Conservation (phyloP, 2,329 filamentous ascomycete species). For the Escovopsis sp. region DNA sequence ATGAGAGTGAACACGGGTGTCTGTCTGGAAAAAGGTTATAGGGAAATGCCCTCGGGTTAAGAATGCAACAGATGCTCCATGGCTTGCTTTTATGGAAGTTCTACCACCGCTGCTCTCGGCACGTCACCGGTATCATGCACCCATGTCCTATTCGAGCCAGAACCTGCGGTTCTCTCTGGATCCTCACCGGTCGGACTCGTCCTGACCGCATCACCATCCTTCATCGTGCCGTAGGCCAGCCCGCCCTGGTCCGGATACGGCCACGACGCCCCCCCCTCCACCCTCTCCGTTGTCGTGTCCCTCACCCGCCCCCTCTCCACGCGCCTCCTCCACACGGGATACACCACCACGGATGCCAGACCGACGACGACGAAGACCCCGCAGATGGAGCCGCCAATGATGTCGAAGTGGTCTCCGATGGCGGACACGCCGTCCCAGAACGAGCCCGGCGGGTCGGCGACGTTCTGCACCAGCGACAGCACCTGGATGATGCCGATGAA, state of each 20-base stretch:
- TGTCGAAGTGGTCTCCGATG: conserved; percentile 68
- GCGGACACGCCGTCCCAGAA: conserved; percentile 83
- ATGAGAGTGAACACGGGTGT: no score
- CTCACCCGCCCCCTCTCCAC: conserved; percentile 18
- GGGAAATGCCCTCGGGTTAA: no score
- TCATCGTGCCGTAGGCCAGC: no score
- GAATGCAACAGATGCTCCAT: no score
- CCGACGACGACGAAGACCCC: conserved; percentile 72
- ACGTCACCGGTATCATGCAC: no score
- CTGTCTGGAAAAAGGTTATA: no score
- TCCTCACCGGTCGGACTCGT: no score
- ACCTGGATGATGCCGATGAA: conserved; percentile 81
- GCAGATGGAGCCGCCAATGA: conserved; percentile 77
- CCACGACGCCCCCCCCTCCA: neutral
- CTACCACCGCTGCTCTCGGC: no score
- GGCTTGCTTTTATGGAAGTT: no score
- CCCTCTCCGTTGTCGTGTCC: conserved; percentile 5
- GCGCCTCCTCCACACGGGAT: conserved; percentile 59
- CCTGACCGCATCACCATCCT: no score
- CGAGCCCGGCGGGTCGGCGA: conserved; percentile 54
- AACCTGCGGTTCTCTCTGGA: no score
- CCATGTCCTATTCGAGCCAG: no score
- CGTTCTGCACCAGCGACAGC: conserved; percentile 62
- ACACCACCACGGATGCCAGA: conserved; percentile 55
- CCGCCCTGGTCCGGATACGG: neutral